Evolutionary conservation across 139 green algal species (phyloP), one percentile per base, ranked within the genome.

Genomic region (Tetraselmis chui): DNA sequence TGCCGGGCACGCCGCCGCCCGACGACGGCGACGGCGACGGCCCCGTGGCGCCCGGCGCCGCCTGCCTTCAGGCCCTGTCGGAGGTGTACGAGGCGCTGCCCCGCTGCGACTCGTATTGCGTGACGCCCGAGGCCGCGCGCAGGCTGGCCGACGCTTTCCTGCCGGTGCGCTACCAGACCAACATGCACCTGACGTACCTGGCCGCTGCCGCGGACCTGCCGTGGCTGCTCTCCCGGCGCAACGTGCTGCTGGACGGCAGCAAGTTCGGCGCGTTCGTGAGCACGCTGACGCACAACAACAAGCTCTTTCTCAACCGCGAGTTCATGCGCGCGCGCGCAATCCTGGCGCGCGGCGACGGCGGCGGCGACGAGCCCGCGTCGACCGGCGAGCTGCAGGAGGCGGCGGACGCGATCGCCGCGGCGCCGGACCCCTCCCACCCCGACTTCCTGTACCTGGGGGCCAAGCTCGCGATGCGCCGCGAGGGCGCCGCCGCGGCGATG

Each of bases 121-220:
- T 82, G 18, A 76, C 79, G 29, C 31, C 32, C 5, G 32, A 25
- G 79, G 79, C 28, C 23, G 79, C 79, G 26, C 1, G n/a, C 23
- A 23, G 29, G 23, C n/a, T 82, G 18, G 79, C 79, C 30, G 29
- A 2, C 5, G 32, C 32, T 31, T 82, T 58, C 30, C 79, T 82
- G 2, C 79, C 79, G 32, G 30, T 82, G 29, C 79, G 79, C 5
- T 76, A 76, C 32, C 2, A 2, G 2, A 58, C 79, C 79, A 58
- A 32, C 26, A 24, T 76, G 79, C 79, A 82, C n/a, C 79, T 82
- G 79, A 76, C 79, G 79, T 76, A 82, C 31, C 79, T 82, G 5
- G 31, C 76, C 18, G 23, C 23, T 23, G 18, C 27, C 31, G 29
- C 23, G 23, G 29, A 32, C 5, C 22, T 30, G 30, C 32, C 23